Conservation (phyloP, 2,329 filamentous ascomycete genomes). For the Lithohypha guttulata region DNA sequence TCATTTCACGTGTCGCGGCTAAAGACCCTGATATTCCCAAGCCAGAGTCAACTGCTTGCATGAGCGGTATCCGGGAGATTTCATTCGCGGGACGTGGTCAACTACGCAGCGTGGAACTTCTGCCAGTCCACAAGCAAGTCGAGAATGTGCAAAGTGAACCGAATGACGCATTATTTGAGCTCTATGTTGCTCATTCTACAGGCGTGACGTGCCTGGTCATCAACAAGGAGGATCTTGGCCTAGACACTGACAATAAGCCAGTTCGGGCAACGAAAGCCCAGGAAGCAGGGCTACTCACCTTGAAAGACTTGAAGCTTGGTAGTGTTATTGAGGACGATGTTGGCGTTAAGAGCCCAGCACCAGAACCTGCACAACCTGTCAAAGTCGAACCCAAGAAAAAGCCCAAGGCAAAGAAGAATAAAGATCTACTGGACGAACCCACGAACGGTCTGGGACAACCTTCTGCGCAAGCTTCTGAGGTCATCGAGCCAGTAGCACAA, state of each 20-base stretch:
- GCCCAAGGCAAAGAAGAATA: conserved; percentile 18
- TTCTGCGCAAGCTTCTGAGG: background rate
- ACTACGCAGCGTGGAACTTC: conserved; percentile 80
- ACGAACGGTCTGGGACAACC: background rate
- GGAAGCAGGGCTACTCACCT: conserved; percentile 60
- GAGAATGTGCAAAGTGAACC: conserved; percentile 44
- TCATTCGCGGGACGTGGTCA: conserved; percentile 79
- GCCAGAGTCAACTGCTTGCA: conserved; percentile 90
- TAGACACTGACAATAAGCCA: conserved; percentile 83
- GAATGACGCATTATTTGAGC: conserved; percentile 73
- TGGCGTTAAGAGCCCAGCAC: conserved; percentile 29
- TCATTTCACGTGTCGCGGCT: conserved; percentile 64
- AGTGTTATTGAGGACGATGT: conserved; percentile 30
- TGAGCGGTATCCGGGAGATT: conserved; percentile 93
- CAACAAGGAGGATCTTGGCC: conserved; percentile 81
- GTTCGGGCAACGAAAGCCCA: conserved; percentile 64
- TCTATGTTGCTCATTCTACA: conserved; percentile 96
- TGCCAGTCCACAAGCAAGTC: conserved; percentile 50
- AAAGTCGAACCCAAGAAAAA: conserved; percentile 34
- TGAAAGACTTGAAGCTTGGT: conserved; percentile 53
- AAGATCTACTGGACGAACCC: conserved; percentile 9
- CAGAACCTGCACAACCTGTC: conserved; percentile 27
- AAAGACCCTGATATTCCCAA: conserved; percentile 64
- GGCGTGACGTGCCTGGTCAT: conserved; percentile 85
- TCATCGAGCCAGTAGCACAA: too few species aligned